A percentile compares a stretch with the other conserved stretches of the same genome.
Conservation (phyloP, 768 basidiomycete species). For the Pulveroboletus sp. region DNA sequence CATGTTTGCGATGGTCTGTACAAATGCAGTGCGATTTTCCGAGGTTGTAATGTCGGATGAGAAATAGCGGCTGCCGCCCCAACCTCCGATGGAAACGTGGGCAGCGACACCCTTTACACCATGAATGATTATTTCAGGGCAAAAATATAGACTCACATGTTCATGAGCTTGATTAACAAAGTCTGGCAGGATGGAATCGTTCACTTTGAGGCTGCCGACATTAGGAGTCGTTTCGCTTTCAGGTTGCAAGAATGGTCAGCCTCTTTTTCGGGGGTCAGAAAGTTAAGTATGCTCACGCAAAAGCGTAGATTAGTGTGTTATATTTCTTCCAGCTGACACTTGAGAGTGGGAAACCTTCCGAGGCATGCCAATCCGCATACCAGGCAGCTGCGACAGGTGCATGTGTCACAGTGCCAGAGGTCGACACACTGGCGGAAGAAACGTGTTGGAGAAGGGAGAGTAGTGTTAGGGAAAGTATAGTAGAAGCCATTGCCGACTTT, state of each 20-base stretch:
- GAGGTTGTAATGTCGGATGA: constrained; percentile 56
- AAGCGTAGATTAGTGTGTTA: constrained; percentile 61
- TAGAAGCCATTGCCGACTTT: background rate
- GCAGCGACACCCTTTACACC: constrained; percentile 49
- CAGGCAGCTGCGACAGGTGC: constrained; percentile 45
- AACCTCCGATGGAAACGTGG: constrained; percentile 64
- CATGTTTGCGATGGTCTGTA: constrained; percentile 48
- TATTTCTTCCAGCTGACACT: constrained; percentile 66
- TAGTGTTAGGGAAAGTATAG: background rate
- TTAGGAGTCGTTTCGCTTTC: constrained; percentile 35
- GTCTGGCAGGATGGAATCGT: constrained; percentile 52
- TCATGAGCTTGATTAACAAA: constrained; percentile 49
- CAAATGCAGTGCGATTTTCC: constrained; percentile 59
- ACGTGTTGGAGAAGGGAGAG: background rate
- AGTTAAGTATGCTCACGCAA: constrained; percentile 43
- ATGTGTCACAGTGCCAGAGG: constrained; percentile 38
- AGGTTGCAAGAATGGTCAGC: background rate
- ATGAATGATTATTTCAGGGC: background rate
- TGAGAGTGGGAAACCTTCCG: constrained; percentile 41
- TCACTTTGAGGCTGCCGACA: constrained; percentile 25
- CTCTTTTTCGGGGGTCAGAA: background rate
- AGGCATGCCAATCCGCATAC: constrained; percentile 62
- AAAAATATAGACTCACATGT: constrained; percentile 25
- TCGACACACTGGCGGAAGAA: background rate
- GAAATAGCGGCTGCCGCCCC: constrained; percentile 61